phyloP scores from a whole-genome alignment of 2,329 filamentous ascomycete genomes.

The Penicillium olsonii region DNA sequence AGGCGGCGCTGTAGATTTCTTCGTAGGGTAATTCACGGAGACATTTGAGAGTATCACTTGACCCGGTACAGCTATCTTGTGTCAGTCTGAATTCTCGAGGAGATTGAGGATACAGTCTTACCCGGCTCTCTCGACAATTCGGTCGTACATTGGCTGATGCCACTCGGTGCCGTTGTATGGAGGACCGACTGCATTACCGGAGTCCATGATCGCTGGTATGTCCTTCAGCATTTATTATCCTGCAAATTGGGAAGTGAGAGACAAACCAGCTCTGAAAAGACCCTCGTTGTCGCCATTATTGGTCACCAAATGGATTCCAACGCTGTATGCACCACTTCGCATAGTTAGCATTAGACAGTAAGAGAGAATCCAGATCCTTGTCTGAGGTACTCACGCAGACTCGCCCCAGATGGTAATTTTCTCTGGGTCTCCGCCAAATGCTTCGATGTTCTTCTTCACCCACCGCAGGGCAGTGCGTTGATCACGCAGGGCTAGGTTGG shows the following conservation, averaged over 20 bases:
- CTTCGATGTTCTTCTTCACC: conserved; percentile 38
- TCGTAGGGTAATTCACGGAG: conserved; percentile 30
- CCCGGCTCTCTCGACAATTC: conserved; percentile 29
- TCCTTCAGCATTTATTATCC: neutral
- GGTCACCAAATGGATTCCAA: conserved; percentile 32
- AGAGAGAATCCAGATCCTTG: neutral
- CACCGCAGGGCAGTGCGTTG: conserved; percentile 39
- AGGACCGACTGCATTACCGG: conserved; percentile 32
- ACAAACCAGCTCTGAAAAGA: conserved; percentile 31
- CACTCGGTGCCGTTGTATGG: conserved; percentile 37
- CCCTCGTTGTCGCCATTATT: conserved; percentile 33
- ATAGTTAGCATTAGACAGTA: neutral
- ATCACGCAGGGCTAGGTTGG: conserved; percentile 33
- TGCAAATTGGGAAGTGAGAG: neutral
- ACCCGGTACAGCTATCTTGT: conserved; percentile 24
- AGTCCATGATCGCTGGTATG: conserved; percentile 33
- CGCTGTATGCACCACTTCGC: conserved; percentile 33
- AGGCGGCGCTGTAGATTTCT: conserved; percentile 25
- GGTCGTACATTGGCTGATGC: conserved; percentile 36
- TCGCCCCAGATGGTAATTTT: conserved; percentile 41
- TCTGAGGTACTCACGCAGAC: conserved; percentile 27
- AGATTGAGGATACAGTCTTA: conserved; percentile 5
- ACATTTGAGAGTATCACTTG: conserved; percentile 30
- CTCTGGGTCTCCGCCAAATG: conserved; percentile 35
- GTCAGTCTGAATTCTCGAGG: neutral